phyloP scores from a whole-genome alignment of 345 rosid genomes.

The Firmiana major region DNA sequence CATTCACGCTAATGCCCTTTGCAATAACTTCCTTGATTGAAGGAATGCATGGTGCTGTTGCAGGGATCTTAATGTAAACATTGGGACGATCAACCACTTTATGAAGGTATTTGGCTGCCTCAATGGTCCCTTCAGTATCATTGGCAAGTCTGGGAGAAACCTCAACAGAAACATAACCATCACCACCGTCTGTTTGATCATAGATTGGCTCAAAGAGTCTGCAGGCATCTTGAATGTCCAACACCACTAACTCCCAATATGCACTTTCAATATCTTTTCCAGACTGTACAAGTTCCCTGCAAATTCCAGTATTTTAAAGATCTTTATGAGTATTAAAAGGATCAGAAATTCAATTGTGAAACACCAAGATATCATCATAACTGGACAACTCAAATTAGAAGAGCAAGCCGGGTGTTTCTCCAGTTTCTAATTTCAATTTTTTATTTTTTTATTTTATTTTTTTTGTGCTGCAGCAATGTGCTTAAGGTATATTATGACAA shows the following conservation, averaged over 20 bases:
- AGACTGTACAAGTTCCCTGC: slow-evolving; percentile 82
- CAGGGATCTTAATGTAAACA: slow-evolving; percentile 95
- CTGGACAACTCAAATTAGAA: background rate
- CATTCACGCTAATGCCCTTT: slow-evolving; percentile 85
- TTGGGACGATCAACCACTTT: slow-evolving; percentile 77
- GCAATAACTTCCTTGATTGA: slow-evolving; percentile 93
- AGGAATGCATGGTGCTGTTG: slow-evolving; percentile 84
- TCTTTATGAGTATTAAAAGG: background rate
- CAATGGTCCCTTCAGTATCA: slow-evolving; percentile 82
- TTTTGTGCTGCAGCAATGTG: background rate
- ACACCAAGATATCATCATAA: background rate
- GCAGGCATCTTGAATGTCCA: slow-evolving; percentile 98
- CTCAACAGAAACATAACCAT: slow-evolving; percentile 97
- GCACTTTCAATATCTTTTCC: slow-evolving; percentile 88
- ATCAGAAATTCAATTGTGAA: background rate
- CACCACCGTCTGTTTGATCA: slow-evolving; percentile 83
- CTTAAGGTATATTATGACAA: background rate
- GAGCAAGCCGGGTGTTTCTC: background rate
- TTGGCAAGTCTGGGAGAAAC: slow-evolving; percentile 96
- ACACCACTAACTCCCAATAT: slow-evolving; percentile 96
- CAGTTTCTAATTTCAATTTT: background rate
- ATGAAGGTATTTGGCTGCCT: slow-evolving; percentile 85
- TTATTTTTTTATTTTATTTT: background rate
- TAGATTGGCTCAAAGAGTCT: slow-evolving; percentile 91
- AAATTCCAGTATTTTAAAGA: slow-evolving; percentile 8